phyloP scores from a whole-genome alignment of 2,329 filamentous ascomycete species.

The Magnaporthales sp. region DNA sequence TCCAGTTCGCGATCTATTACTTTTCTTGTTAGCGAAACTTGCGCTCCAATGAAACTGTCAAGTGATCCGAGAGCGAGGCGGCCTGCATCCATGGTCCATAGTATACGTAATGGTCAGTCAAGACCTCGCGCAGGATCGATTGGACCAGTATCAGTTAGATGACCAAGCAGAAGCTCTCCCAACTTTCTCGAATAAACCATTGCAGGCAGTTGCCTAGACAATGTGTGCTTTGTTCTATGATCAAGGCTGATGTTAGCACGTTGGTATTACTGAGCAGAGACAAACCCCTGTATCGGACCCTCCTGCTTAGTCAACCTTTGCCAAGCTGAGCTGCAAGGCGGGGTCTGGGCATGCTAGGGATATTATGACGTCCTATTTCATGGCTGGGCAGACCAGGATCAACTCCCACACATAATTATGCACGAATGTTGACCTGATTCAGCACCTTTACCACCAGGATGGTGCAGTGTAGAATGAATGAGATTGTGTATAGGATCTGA shows the following conservation, averaged over 20 bases:
- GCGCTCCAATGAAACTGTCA: background rate
- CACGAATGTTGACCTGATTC: background rate
- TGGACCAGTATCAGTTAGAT: background rate
- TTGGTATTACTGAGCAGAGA: background rate
- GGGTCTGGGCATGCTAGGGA: background rate
- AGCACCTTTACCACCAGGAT: background rate
- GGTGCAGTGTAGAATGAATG: background rate
- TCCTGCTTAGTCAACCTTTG: background rate
- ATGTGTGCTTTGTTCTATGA: background rate
- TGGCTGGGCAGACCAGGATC: background rate
- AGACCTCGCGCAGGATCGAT: background rate
- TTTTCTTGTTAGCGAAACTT: background rate
- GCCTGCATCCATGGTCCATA: background rate
- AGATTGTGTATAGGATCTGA: background rate
- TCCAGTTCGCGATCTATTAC: background rate
- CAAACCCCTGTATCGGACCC: background rate
- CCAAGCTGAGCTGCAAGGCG: background rate
- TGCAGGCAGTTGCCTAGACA: background rate
- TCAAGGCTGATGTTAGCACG: background rate
- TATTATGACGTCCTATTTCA: background rate
- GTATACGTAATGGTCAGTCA: background rate
- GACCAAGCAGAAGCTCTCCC: background rate
- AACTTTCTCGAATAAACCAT: background rate
- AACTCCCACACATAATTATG: background rate
- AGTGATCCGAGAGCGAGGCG: background rate